A percentile compares a stretch with the other conserved stretches of the same genome.
These are phyloP conservation scores for Schwanniomyces yamadae DNA, from an alignment of 805 yeast species.

Conservation along the genomic window DNA sequence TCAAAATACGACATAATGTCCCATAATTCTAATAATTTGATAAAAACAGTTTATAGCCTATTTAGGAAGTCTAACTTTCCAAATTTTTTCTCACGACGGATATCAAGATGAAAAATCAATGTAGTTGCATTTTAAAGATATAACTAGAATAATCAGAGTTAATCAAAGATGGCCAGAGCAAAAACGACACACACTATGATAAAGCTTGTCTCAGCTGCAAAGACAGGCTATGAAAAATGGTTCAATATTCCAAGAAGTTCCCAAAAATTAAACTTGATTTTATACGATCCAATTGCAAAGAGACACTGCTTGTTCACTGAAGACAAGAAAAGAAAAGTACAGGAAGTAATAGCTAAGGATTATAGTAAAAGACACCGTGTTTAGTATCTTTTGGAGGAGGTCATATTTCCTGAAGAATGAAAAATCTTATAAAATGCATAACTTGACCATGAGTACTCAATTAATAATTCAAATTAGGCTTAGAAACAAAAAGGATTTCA, in stretches of 20 bases:
- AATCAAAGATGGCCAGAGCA: constrained; percentile 42
- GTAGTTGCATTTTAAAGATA: not conserved
- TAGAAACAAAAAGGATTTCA: too few relatives aligned
- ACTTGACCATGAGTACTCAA: too few relatives aligned
- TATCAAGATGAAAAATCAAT: not conserved
- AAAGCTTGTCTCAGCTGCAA: constrained; percentile 83
- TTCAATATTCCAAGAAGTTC: constrained; percentile 80
- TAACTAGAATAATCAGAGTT: not conserved
- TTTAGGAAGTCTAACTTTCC: constrained; percentile 7
- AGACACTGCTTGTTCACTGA: constrained; percentile 91
- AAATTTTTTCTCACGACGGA: constrained; percentile 4
- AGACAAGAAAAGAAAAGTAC: constrained; percentile 79
- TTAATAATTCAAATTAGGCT: too few relatives aligned
- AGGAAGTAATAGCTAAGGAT: constrained; percentile 43
- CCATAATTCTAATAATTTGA: too few relatives aligned
- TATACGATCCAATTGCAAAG: constrained; percentile 83
- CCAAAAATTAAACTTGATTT: constrained; percentile 72
- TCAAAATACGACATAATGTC: too few relatives aligned
- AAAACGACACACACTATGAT: constrained; percentile 80
- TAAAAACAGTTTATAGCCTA: constrained; percentile 1
- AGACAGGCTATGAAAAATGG: constrained; percentile 84
- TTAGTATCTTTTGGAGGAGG: not conserved
- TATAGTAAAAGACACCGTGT: constrained; percentile 26
- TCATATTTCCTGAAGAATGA: too few relatives aligned
- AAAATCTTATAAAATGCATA: too few relatives aligned